Percentiles rank a stretch among this genome's conserved stretches.
Conservation (phyloP, 1,284 basidiomycete genomes). For the Cerioporus squamosus region DNA sequence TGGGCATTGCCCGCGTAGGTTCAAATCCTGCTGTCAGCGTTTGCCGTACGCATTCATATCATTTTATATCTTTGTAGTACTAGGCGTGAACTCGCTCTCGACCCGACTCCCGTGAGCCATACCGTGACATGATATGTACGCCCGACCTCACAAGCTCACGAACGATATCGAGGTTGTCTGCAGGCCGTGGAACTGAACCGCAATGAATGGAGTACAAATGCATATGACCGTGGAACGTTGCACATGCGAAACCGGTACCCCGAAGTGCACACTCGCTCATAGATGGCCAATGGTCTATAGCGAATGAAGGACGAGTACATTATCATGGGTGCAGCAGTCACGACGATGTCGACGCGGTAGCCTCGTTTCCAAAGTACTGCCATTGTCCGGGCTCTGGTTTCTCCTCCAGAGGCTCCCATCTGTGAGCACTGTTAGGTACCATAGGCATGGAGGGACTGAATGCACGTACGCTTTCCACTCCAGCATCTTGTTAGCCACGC, state of each 20-base stretch:
- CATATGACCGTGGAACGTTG: too few relatives aligned
- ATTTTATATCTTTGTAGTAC: too few relatives aligned
- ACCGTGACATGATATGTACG: too few relatives aligned
- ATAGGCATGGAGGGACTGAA: slow-evolving; percentile 3
- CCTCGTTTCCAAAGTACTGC: slow-evolving; percentile 75
- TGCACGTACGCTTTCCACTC: slow-evolving; percentile 94
- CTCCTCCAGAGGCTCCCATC: slow-evolving; percentile 88
- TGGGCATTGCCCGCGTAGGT: slow-evolving; percentile 77
- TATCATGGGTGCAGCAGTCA: slow-evolving; percentile 6
- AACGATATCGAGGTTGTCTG: too few relatives aligned
- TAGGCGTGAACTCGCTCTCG: too few relatives aligned
- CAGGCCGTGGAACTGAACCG: too few relatives aligned
- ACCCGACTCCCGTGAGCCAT: too few relatives aligned
- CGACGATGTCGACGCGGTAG: slow-evolving; percentile 41
- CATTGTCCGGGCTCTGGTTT: slow-evolving; percentile 85
- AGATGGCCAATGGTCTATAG: not conserved
- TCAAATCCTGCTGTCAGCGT: slow-evolving; percentile 81
- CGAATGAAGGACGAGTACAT: not conserved
- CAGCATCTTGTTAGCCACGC: slow-evolving; percentile 81
- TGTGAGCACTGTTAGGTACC: slow-evolving; percentile 35
- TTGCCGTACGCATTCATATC: slow-evolving; percentile 6
- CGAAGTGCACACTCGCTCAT: too few relatives aligned
- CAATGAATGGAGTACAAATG: too few relatives aligned
- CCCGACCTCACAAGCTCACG: too few relatives aligned
- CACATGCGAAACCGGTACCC: too few relatives aligned